Conservation (phyloP, 257 asterid genomes). For the Salvia splendens region DNA sequence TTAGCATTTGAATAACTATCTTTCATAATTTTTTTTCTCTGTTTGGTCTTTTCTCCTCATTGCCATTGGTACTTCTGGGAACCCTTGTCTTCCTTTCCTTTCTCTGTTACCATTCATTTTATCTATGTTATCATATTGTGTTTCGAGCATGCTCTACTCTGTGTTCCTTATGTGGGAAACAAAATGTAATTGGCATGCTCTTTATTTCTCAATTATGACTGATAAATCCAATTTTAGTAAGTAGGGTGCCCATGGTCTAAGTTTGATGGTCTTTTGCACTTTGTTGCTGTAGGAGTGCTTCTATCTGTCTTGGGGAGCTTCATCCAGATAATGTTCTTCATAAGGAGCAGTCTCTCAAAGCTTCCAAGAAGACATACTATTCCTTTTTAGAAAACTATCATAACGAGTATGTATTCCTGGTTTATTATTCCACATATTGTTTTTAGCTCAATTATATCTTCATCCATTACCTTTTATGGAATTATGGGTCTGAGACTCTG, state of each 20-base stretch:
- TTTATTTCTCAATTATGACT: neutral
- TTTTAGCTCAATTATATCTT: neutral
- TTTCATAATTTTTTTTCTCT: neutral
- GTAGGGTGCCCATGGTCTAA: too few species aligned
- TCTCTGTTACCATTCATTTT: neutral
- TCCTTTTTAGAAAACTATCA: conserved; percentile 70
- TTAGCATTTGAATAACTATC: neutral
- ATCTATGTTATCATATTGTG: too few species aligned
- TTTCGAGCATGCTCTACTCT: conserved; percentile 8
- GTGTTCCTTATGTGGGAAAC: neutral
- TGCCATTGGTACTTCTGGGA: neutral
- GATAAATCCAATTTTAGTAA: conserved; percentile 14
- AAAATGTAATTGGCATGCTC: neutral
- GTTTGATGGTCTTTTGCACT: neutral
- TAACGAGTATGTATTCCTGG: conserved; percentile 52
- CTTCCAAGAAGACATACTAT: conserved; percentile 62
- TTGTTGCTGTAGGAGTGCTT: conserved; percentile 71
- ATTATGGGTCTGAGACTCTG: too few species aligned
- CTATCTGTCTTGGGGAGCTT: conserved; percentile 72
- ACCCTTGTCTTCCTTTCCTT: neutral
- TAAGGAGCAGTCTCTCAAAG: conserved; percentile 56
- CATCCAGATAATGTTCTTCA: conserved; percentile 78
- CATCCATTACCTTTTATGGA: conserved; percentile 1
- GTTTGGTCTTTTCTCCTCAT: neutral
- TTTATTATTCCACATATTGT: conserved; percentile 1